These are phyloP conservation scores for Lactarius deliciosus DNA, from an alignment of 768 basidiomycete genomes.

Conservation along the genomic window DNA sequence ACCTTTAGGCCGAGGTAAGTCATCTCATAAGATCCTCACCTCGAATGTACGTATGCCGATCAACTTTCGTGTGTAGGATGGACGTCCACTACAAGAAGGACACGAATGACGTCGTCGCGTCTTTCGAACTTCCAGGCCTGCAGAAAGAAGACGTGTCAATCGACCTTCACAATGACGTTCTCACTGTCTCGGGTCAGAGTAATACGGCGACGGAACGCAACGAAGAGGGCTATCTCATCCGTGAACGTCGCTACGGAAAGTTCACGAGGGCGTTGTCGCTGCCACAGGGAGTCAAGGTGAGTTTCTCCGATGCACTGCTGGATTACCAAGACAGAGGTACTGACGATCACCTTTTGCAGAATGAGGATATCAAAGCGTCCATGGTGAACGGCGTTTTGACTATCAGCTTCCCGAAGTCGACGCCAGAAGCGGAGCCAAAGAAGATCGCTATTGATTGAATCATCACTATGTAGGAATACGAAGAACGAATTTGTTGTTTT, in stretches of 20 bases:
- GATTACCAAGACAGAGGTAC: background rate
- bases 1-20: constrained; percentile 15
- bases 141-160: constrained; percentile 50
- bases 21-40: background rate
- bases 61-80: constrained; percentile 37
- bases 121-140: constrained; percentile 57
- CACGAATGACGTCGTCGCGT: constrained; percentile 49
- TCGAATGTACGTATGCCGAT: background rate
- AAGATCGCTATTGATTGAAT: constrained; percentile 40
- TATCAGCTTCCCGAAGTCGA: constrained; percentile 48
- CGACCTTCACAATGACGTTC: constrained; percentile 48
- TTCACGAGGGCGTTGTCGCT: constrained; percentile 33
- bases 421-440: constrained; percentile 44
- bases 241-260: constrained; percentile 34
- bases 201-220: constrained; percentile 38
- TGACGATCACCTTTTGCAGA: constrained; percentile 20
- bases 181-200: constrained; percentile 52
- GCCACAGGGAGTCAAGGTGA: constrained; percentile 34
- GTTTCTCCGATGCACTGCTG: constrained; percentile 9
- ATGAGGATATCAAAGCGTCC: constrained; percentile 40
- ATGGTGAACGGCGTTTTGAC: constrained; percentile 50
- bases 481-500: background rate
- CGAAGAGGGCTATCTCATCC: constrained; percentile 38
- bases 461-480: background rate
- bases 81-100: constrained; percentile 51